These are phyloP conservation scores for Allium sativum DNA, from an alignment of 106 monocot genomes.

Conservation along the genomic window DNA sequence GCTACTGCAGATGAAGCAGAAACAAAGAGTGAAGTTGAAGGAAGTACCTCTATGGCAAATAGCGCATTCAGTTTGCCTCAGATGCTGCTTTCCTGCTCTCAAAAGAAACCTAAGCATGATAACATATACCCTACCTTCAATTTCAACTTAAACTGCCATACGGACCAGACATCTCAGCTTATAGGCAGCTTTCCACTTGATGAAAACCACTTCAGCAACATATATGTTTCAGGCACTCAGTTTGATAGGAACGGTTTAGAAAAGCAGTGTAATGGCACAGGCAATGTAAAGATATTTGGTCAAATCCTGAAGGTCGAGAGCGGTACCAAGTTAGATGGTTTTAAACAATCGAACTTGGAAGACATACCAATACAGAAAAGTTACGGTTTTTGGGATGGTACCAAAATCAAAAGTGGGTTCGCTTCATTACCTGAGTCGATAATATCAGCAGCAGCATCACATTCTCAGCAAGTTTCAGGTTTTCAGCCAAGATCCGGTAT, in stretches of 20 bases:
- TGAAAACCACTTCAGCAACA: not conserved
- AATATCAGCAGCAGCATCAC: constrained; percentile 16
- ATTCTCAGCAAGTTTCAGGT: constrained; percentile 15
- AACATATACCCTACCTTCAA: constrained; percentile 4
- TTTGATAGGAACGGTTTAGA: not conserved
- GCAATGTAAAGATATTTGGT: constrained; percentile 88
- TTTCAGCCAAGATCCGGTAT: constrained; percentile 25
- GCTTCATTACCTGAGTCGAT: constrained; percentile 43
- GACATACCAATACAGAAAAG: constrained; percentile 26
- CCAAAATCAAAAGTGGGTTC: constrained; percentile 36
- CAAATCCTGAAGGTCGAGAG: constrained; percentile 46
- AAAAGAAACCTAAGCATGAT: constrained; percentile 14
- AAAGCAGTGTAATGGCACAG: constrained; percentile 21
- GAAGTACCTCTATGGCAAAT: not conserved
- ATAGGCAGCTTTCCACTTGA: not conserved
- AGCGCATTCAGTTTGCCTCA: not conserved
- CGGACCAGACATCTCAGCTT: not conserved
- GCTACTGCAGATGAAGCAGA: not conserved
- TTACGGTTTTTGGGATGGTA: constrained; percentile 49
- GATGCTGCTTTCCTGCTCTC: constrained; percentile 8
- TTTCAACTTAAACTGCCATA: not conserved
- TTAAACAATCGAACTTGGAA: constrained; percentile 2
- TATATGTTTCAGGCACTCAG: not conserved
- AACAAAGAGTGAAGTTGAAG: not conserved
- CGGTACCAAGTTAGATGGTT: constrained; percentile 9